phyloP scores from a whole-genome alignment of 345 rosid genomes.

The Gossypium bickii region DNA sequence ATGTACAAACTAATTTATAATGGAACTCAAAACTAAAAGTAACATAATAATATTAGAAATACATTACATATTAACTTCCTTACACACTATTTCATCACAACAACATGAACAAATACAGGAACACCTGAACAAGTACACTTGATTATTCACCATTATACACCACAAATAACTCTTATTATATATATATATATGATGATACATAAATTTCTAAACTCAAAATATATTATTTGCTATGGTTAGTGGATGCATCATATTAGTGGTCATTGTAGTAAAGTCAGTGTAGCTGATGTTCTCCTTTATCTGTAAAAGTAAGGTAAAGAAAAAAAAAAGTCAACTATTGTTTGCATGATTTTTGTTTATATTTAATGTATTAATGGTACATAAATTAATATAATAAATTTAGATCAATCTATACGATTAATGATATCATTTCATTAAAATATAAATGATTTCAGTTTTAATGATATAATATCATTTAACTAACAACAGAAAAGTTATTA shows the following conservation, averaged over 20 bases:
- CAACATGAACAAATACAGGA: background rate
- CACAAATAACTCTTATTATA: background rate
- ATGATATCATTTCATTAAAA: too few species aligned
- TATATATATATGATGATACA: background rate
- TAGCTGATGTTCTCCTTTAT: background rate
- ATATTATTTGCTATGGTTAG: conserved; percentile 6
- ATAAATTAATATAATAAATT: too few species aligned
- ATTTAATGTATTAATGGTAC: too few species aligned
- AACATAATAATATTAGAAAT: background rate
- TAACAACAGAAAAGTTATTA: too few species aligned
- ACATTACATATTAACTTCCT: background rate
- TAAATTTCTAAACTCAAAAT: background rate
- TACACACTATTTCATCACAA: background rate
- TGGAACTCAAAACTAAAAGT: background rate
- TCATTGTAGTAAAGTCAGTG: conserved; percentile 1
- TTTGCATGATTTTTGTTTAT: too few species aligned
- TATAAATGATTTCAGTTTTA: too few species aligned
- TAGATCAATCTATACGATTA: too few species aligned
- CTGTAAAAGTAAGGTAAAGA: background rate
- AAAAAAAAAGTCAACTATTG: too few species aligned
- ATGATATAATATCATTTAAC: too few species aligned
- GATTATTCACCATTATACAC: background rate
- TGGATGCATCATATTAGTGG: conserved; percentile 1
- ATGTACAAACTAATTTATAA: background rate
- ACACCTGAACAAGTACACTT: background rate